Evolutionary conservation across 768 basidiomycete species (phyloP).

Genomic region (Kwoniella botswanensis): DNA sequence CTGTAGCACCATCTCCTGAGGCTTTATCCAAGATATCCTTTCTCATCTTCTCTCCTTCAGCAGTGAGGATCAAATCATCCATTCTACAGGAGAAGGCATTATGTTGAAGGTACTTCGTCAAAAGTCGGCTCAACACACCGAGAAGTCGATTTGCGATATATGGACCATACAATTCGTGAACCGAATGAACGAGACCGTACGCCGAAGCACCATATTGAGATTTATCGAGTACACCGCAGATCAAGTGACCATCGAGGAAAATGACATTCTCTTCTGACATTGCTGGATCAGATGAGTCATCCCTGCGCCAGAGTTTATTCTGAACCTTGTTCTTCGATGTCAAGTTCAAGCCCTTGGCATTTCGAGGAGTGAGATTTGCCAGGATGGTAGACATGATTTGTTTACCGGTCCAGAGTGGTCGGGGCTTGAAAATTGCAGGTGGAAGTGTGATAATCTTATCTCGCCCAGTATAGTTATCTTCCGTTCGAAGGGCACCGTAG

Average conservation of each 20-base stretch:
- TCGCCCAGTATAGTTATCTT: conserved; percentile 69
- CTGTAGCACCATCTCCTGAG: conserved; percentile 76
- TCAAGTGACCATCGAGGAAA: conserved; percentile 89
- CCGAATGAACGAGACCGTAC: conserved; percentile 94
- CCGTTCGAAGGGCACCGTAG: conserved; percentile 90
- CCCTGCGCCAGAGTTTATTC: conserved; percentile 72
- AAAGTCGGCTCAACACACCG: conserved; percentile 87
- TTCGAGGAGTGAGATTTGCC: conserved; percentile 82
- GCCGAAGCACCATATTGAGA: conserved; percentile 95
- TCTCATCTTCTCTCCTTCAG: conserved; percentile 74
- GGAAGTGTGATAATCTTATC: conserved; percentile 79
- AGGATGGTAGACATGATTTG: conserved; percentile 95
- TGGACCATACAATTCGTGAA: conserved; percentile 92
- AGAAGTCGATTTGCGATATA: conserved; percentile 87
- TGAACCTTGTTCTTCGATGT: conserved; percentile 87
- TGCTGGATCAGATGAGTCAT: conserved; percentile 63
- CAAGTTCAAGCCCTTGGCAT: conserved; percentile 80
- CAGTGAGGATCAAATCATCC: conserved; percentile 93
- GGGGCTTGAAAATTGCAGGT: conserved; percentile 89
- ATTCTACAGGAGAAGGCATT: conserved; percentile 98
- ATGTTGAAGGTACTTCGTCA: conserved; percentile 96
- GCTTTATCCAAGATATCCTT: conserved; percentile 71
- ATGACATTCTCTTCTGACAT: conserved; percentile 81
- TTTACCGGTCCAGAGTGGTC: conserved; percentile 94
- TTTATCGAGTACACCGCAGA: conserved; percentile 95